Base-by-base conservation (phyloP, 768 basidiomycete genomes). In the Hygrocybe punicea region DNA sequence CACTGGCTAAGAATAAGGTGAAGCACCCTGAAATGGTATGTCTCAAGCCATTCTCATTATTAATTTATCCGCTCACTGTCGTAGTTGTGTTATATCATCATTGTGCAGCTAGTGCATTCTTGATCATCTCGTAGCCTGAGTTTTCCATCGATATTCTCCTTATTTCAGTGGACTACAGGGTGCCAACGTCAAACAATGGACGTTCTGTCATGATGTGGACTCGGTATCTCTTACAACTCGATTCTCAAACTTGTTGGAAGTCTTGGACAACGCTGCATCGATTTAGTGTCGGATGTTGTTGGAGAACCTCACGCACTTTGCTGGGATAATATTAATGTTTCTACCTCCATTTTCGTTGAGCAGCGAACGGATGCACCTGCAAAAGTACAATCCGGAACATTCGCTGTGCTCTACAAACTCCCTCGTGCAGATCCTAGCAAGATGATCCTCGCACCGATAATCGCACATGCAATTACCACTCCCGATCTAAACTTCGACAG, bases 361-460 rank as follows among this genome's bases (percentile, higher is more conserved):
- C 70, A 75, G 53, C 45, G 57, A 1, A 58, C 59, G 4, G 51
- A 57, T 19, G 61, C 62, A 2, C 63, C 64, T 11, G 62, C 56
- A 34, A 76, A 74, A 56, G 74, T 74, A 6, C 70, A 72, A 42
- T 73, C 72, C 2, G 73, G 74, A 4, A 75, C 73, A 0, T 69
- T 73, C 48, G 35, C 63, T 4, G 59, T 73, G 5, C 51, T 76
- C 4, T 75, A 75, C 55, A 36, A 58, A 17, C 58, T 73, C 4
- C 56, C 19, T 2, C 60, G 65, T 53, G 65, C 59, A 3, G 53
- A 58, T 17, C 58, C 57, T 10, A 16, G 13, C 21, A 44, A 39
- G 1, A 65, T 69, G 66, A n/a, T 53, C 7, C 51, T 71, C 2
- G 60, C 23, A 19, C 65, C 71, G 0, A 62, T 74, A 5, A 24